These are phyloP conservation scores for Rhodotorula sp. DNA, from an alignment of 1,284 basidiomycete species.

Conservation along the genomic window DNA sequence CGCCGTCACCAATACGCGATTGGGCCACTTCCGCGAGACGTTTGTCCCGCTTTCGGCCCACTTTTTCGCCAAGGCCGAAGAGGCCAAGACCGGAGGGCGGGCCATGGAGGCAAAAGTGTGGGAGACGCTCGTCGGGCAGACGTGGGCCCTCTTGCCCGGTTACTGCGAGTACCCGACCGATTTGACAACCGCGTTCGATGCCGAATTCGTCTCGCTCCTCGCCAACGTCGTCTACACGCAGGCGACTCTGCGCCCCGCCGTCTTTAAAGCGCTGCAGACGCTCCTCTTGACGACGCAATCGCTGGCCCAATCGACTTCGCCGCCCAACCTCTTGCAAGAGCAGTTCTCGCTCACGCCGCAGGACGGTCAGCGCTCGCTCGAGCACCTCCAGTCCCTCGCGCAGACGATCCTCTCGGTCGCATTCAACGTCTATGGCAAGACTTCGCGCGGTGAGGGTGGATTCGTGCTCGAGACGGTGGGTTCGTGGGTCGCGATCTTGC, in stretches of 20 bases:
- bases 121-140: constrained; percentile 85
- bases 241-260: constrained; percentile 72
- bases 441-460: constrained; percentile 70
- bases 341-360: constrained; percentile 58
- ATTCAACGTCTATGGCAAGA: constrained; percentile 93
- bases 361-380: constrained; percentile 67
- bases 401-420: constrained; percentile 92
- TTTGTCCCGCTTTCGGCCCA: constrained; percentile 92
- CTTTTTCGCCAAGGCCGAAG: constrained; percentile 66
- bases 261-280: constrained; percentile 75
- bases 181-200: constrained; percentile 64
- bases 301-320: constrained; percentile 53
- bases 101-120: constrained; percentile 84
- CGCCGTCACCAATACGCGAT: constrained; percentile 70
- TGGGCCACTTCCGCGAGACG: constrained; percentile 80
- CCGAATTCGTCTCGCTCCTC: constrained; percentile 78
- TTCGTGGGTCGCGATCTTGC: constrained; percentile 75
- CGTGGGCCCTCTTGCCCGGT: constrained; percentile 70
- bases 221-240: constrained; percentile 89
- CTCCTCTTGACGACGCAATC: constrained; percentile 71
- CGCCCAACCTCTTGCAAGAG: constrained; percentile 54
- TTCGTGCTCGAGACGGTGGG: constrained; percentile 65
- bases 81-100: constrained; percentile 67
- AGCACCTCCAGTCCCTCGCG: constrained; percentile 71
- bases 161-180: constrained; percentile 79